phyloP scores from a whole-genome alignment of 768 basidiomycete species.

The Psilocybe azurescens region DNA sequence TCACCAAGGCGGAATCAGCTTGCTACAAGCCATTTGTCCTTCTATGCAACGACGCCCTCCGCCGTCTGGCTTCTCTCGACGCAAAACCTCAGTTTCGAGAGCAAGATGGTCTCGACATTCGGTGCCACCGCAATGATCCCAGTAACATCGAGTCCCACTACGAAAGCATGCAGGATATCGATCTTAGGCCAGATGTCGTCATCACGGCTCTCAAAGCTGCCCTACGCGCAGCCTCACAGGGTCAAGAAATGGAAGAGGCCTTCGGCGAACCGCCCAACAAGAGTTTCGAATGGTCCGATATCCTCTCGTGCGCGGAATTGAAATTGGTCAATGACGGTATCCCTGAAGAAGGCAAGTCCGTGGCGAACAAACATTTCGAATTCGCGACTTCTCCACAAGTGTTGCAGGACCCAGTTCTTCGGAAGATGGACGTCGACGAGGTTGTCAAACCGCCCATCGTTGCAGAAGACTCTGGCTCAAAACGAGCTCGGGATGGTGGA shows the following conservation, averaged over 20 bases:
- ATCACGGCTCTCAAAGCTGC: background rate
- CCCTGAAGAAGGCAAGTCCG: background rate
- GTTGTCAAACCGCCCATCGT: too few species aligned
- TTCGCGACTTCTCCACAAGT: background rate
- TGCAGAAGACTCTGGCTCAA: background rate
- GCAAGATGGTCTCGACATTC: background rate
- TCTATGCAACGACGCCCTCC: background rate
- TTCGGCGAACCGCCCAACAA: background rate
- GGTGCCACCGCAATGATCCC: conserved; percentile 1
- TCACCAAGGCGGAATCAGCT: background rate
- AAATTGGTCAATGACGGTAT: background rate
- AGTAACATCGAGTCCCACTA: background rate
- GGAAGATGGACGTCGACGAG: background rate
- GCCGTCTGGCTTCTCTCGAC: background rate
- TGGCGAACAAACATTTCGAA: background rate
- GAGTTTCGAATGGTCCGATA: background rate
- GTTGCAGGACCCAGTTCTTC: background rate
- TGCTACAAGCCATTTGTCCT: background rate
- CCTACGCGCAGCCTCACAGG: background rate
- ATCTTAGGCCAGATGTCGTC: background rate
- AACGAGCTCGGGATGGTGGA: background rate
- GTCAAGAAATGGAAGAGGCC: background rate
- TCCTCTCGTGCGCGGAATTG: background rate
- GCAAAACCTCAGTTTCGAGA: background rate
- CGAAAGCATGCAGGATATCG: background rate